phyloP scores from a whole-genome alignment of 495 filamentous ascomycete species.

The Amphirosellinia nigrospora region DNA sequence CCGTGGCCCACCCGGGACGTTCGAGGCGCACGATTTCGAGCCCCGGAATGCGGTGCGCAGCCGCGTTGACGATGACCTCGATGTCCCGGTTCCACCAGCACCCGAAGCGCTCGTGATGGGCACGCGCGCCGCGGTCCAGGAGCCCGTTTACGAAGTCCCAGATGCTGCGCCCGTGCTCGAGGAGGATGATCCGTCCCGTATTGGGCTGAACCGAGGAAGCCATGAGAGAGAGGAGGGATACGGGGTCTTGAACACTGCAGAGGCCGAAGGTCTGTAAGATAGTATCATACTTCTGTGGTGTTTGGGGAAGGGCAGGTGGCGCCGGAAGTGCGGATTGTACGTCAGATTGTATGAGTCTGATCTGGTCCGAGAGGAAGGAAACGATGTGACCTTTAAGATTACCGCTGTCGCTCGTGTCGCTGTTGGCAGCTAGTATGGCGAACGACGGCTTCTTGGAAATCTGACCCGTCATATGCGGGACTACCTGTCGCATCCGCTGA shows the following conservation, averaged over 20 bases:
- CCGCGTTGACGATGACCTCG: constrained; percentile 67
- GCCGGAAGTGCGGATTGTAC: constrained; percentile 41
- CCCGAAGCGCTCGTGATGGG: constrained; percentile 83
- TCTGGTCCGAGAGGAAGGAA: constrained; percentile 39
- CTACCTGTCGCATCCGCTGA: constrained; percentile 40
- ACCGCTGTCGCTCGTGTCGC: constrained; percentile 19
- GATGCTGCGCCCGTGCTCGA: constrained; percentile 88
- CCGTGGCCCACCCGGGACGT: constrained; percentile 67
- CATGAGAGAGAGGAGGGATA: constrained; percentile 66
- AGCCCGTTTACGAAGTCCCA: constrained; percentile 78
- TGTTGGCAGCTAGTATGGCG: constrained; percentile 34
- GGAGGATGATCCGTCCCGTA: constrained; percentile 76
- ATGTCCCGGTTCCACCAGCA: constrained; percentile 99
- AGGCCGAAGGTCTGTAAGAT: constrained; percentile 92
- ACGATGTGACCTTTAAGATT: constrained; percentile 31
- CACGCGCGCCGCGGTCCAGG: constrained; percentile 76
- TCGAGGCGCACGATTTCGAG: constrained; percentile 75
- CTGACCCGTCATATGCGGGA: constrained; percentile 35
- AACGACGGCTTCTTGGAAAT: constrained; percentile 41
- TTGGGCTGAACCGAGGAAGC: constrained; percentile 57
- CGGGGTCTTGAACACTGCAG: constrained; percentile 82
- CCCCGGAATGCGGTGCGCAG: constrained; percentile 66
- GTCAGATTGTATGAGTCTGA: constrained; percentile 50
- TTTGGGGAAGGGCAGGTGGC: constrained; percentile 27
- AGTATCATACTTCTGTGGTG: constrained; percentile 71